phyloP scores from a whole-genome alignment of 2,329 filamentous ascomycete species.

The Phyllosticta citriasiana region DNA sequence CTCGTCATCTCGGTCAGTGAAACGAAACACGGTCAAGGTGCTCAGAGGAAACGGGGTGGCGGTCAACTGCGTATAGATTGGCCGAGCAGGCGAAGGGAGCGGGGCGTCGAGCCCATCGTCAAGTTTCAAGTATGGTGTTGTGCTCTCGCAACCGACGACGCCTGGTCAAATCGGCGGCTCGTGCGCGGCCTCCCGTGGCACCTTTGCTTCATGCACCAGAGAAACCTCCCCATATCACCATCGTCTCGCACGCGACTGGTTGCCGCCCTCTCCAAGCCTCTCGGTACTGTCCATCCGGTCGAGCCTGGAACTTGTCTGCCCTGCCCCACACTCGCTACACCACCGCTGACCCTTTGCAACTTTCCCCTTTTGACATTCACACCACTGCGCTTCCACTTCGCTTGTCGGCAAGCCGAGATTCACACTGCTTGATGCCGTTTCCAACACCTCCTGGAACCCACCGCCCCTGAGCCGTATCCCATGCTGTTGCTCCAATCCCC shows the following conservation, averaged over 20 bases:
- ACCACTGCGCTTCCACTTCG: neutral
- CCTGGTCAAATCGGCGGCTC: neutral
- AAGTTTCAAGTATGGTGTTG: neutral
- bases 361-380: neutral
- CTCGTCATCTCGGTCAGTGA: slow-evolving; percentile 9
- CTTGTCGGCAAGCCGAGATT: neutral
- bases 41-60: neutral
- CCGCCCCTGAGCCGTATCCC: neutral
- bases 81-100: neutral
- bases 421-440: neutral
- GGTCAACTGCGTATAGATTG: neutral
- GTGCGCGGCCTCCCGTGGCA: neutral
- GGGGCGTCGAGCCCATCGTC: neutral
- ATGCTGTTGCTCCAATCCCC: neutral
- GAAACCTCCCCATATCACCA: neutral
- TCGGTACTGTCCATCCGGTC: neutral
- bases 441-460: neutral
- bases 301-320: neutral
- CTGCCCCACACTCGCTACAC: neutral
- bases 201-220: neutral
- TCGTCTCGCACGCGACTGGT: neutral
- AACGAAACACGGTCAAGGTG: slow-evolving; percentile 3
- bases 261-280: too few relatives aligned
- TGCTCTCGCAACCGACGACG: neutral
- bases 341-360: neutral